These are phyloP conservation scores for Halophytophthora batemanensis DNA, from an alignment of 352 stramenopile species.

Conservation along the genomic window DNA sequence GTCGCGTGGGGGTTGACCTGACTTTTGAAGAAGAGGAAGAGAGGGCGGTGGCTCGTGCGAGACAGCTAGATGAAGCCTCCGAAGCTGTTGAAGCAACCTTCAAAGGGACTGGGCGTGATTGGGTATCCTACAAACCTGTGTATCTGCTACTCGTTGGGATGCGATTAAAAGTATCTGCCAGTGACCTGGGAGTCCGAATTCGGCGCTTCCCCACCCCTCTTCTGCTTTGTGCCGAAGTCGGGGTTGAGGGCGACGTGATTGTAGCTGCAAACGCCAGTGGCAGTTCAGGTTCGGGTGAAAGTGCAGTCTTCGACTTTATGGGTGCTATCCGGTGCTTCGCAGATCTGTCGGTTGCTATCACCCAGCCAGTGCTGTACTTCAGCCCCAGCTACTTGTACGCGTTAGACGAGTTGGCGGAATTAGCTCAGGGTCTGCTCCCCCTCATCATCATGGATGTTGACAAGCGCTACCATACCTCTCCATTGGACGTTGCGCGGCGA, in stretches of 20 bases:
- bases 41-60: conserved; percentile 23
- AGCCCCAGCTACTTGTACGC: conserved; percentile 51
- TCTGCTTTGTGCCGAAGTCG: conserved; percentile 33
- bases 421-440: conserved; percentile 31
- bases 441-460: conserved; percentile 52
- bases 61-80: conserved; percentile 48
- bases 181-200: conserved; percentile 36
- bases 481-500: conserved; percentile 58
- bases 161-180: conserved; percentile 25
- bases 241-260: conserved; percentile 30
- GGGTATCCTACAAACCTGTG: conserved; percentile 19
- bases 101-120: conserved; percentile 12
- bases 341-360: conserved; percentile 36
- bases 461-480: conserved; percentile 21
- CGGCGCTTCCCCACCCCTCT: conserved; percentile 50
- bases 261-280: conserved; percentile 23
- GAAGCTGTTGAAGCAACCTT: conserved; percentile 26
- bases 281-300: not conserved
- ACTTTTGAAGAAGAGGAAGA: conserved; percentile 37
- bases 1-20: conserved; percentile 31
- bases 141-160: conserved; percentile 32
- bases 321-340: conserved; percentile 34
- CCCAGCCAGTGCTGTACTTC: conserved; percentile 43
- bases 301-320: conserved; percentile 23
- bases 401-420: conserved; percentile 40